Base-by-base conservation (phyloP, 192 early-diverging fungal species). In the Helicostylum pulchrum region DNA sequence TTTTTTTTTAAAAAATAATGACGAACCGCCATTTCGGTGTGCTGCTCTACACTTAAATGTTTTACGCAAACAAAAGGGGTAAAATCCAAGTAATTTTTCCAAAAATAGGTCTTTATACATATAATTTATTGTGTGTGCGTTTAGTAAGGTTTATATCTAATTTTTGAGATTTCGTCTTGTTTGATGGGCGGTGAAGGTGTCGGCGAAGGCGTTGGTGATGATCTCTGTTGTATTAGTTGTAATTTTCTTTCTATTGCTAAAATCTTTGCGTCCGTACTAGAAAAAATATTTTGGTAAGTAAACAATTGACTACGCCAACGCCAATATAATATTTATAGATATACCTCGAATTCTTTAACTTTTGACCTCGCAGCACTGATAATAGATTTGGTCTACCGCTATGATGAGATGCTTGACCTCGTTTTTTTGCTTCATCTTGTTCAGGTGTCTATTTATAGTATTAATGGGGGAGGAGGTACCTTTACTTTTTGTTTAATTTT, bases 221-320 rank as follows among this genome's bases (percentile, higher is more conserved):
- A 34, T n/a, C 34, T 30, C 30, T 75, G 67, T 53, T 78, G n/a
- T 55, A 84, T 36, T 31, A 66, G 62, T 1, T 81, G 80, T 19
- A 90, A 63, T 58, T 90, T 90, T n/a, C 77, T 73, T 62, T 90
- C 88, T 43, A 90, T 76, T 0, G 88, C 86, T 12, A 68, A 71
- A 52, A 90, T 90, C 67, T 85, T 90, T 52, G 84, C 70, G 21
- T 87, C 68, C n/a, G 79, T 86, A 50, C 78, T 83, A 52, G 1
- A 15, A 44, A 42, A 34, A 52, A 56, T 43, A 48, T 26, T 2
- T 26, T 26, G 26, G 0, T 26, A 26, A 26, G 2, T 26, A 26
- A 26, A 26, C 26, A 26, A 26, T 2, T 26, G 26, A 26, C 26
- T 26, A 26, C 26, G 1, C 26, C 26, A n/a, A n/a, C n/a, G n/a